Percentiles rank a stretch among this genome's conserved stretches.
phyloP scores from a whole-genome alignment of 495 filamentous ascomycete species.

The Podospora bellae-mahoneyi region DNA sequence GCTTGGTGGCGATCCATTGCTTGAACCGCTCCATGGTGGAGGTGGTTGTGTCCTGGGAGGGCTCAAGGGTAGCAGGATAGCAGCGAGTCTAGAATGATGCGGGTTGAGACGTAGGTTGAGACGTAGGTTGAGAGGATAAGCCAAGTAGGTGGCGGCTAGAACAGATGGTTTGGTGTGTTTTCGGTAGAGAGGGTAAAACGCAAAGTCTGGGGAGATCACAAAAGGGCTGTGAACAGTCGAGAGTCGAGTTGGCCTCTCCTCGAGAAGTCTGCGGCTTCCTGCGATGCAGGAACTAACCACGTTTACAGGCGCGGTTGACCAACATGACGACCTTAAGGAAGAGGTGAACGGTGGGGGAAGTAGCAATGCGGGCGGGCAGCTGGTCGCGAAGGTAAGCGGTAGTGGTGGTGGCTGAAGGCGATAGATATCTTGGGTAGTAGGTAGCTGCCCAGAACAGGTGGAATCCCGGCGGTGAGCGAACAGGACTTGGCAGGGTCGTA shows the following conservation, averaged over 20 bases:
- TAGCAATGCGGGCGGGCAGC: not conserved
- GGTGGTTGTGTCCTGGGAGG: too few species aligned
- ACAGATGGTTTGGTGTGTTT: not conserved
- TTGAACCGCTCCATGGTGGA: not conserved
- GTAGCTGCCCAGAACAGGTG: not conserved
- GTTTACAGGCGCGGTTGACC: not conserved
- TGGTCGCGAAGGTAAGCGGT: not conserved
- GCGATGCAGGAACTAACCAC: not conserved
- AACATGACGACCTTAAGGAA: not conserved
- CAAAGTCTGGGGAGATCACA: not conserved
- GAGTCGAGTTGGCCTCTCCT: not conserved
- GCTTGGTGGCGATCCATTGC: not conserved
- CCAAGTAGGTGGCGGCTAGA: not conserved
- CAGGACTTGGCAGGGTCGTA: not conserved
- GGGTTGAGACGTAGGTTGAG: not conserved
- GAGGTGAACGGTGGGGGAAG: not conserved
- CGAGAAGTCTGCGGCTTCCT: not conserved
- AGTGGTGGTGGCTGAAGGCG: not conserved
- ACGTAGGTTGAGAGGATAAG: not conserved
- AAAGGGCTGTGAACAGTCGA: not conserved
- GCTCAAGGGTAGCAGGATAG: not conserved
- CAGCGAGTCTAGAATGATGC: not conserved
- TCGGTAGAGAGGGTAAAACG: not conserved
- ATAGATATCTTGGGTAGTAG: not conserved
- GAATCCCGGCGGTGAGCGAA: not conserved